Evolutionary conservation across 2,329 filamentous ascomycete genomes (phyloP).

Genomic region (Aspergillus chevalieri): DNA sequence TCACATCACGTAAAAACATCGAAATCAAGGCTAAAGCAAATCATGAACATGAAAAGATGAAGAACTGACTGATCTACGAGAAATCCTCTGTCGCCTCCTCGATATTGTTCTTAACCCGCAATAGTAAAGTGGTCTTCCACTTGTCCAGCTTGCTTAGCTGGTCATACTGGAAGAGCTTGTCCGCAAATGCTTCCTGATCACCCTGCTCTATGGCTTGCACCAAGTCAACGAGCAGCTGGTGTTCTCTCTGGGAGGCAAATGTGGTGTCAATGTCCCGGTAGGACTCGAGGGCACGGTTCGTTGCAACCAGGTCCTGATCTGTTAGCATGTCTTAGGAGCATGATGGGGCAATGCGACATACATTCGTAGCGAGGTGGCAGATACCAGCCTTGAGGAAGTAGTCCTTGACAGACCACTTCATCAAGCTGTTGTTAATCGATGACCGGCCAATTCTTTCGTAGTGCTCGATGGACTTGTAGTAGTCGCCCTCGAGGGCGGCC

Average conservation of each 20-base stretch:
- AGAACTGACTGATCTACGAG: conserved; percentile 42
- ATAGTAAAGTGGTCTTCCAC: conserved; percentile 86
- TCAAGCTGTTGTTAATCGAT: conserved; percentile 80
- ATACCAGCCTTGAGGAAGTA: conserved; percentile 93
- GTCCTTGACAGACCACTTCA: conserved; percentile 91
- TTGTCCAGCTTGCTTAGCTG: conserved; percentile 90
- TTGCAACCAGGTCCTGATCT: conserved; percentile 64
- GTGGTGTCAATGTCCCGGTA: conserved; percentile 74
- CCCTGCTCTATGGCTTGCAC: conserved; percentile 67
- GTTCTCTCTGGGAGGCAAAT: conserved; percentile 72
- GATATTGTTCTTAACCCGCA: conserved; percentile 78
- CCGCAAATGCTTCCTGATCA: conserved; percentile 75
- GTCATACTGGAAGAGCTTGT: conserved; percentile 83
- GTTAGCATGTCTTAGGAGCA: conserved; percentile 2
- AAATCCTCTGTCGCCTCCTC: conserved; percentile 66
- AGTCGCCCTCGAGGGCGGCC: conserved; percentile 73
- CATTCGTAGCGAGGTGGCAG: conserved; percentile 68
- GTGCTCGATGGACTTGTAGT: conserved; percentile 71
- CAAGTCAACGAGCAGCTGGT: conserved; percentile 73
- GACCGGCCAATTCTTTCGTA: conserved; percentile 78
- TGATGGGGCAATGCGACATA: conserved; percentile 14
- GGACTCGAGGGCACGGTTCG: conserved; percentile 70
- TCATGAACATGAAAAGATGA: conserved; percentile 2
- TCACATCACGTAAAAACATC: not conserved
- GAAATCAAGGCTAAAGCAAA: conserved; percentile 1